A percentile compares a stretch with the other conserved stretches of the same genome.
Conservation (phyloP, 106 monocot genomes). For the Alisma plantagoaquatica region DNA sequence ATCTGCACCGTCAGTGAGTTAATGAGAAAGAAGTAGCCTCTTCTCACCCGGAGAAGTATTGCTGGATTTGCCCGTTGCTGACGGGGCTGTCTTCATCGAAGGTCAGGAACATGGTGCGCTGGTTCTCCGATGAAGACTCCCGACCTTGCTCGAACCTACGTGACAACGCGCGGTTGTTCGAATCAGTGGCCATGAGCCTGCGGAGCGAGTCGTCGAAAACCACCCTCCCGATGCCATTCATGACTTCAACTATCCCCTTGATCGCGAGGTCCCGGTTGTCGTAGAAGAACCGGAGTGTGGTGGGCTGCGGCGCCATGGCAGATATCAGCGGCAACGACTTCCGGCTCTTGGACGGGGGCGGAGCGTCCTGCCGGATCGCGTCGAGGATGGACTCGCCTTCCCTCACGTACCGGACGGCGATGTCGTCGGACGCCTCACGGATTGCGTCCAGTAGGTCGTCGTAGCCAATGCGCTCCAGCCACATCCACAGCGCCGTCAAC, state of each 20-base stretch:
- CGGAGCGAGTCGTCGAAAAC: conserved; percentile 39
- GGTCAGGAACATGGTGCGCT: conserved; percentile 35
- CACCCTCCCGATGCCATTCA: conserved; percentile 35
- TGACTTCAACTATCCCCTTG: conserved; percentile 17
- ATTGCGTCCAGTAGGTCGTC: conserved; percentile 9
- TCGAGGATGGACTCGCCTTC: conserved; percentile 40
- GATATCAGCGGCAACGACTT: conserved; percentile 9
- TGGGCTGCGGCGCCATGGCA: conserved; percentile 5
- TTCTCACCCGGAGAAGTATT: conserved; percentile 44
- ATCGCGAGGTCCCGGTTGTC: conserved; percentile 26
- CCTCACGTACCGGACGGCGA: conserved; percentile 3
- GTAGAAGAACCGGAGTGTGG: conserved; percentile 31
- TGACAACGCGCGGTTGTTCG: not conserved
- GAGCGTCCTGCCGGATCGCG: conserved; percentile 22
- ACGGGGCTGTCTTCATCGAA: conserved; percentile 24
- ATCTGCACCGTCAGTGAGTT: no score
- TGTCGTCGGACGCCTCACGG: not conserved
- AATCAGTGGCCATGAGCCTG: conserved; percentile 5
- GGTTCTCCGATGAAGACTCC: conserved; percentile 13
- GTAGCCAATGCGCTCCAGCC: conserved; percentile 38
- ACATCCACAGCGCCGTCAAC: conserved; percentile 38
- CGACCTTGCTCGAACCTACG: not conserved
- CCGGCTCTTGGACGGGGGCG: not conserved
- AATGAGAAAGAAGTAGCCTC: not conserved
- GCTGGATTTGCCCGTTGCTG: conserved; percentile 12